phyloP scores from a whole-genome alignment of 768 basidiomycete species.

The Mycena rosella region DNA sequence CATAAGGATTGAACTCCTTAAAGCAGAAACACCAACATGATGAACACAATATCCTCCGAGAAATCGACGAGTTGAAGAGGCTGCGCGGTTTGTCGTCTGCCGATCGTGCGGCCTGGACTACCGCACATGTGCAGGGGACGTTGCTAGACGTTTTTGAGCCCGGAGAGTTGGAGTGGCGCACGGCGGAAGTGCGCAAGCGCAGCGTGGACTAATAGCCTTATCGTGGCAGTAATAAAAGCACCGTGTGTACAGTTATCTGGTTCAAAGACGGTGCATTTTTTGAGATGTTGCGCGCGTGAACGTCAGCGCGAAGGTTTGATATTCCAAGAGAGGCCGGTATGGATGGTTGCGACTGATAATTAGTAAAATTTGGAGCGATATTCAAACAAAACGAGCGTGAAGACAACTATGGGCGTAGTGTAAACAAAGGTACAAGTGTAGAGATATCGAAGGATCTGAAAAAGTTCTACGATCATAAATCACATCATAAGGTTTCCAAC shows the following conservation, averaged over 20 bases:
- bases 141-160: neutral
- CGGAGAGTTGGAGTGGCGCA: neutral
- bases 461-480: neutral
- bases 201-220: neutral
- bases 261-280: no score
- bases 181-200: neutral
- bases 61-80: constrained; percentile 23
- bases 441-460: neutral
- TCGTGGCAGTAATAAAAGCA: neutral
- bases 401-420: no score
- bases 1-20: no score
- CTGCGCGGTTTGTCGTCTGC: constrained; percentile 16
- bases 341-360: no score
- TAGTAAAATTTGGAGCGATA: no score
- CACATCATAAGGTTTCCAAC: constrained; percentile 9
- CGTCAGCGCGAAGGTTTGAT: no score
- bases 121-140: neutral
- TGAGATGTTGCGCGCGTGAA: no score
- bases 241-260: neutral
- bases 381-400: no score
- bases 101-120: constrained; percentile 18
- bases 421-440: neutral
- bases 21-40: no score
- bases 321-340: no score
- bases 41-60: constrained; percentile 13